Evolutionary conservation across 495 filamentous ascomycete species (phyloP), one percentile per base, ranked within the genome.

Genomic region (Bombardia bombarda): DNA sequence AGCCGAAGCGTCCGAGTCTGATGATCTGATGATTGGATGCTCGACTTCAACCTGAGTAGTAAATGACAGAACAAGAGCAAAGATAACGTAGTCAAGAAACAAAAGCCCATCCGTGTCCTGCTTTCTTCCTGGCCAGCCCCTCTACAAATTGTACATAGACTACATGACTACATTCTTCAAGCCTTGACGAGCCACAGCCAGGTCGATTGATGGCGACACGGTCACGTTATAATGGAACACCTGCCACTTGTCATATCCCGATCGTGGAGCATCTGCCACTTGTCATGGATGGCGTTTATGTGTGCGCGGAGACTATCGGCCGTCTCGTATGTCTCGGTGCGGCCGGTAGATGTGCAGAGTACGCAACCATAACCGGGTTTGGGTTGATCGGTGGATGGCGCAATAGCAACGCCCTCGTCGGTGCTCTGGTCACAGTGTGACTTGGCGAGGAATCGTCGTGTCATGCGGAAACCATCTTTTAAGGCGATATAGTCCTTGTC

Each of bases 261-360:
- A 33, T 67, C 63, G 23, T 67, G 61, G 25, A 65, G 53, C 40
- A 67, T 44, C 50, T 67, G 60, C 63, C 63, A 67, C 47, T 67
- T 67, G 26, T 52, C 56, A 41, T 67, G 62, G 4, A 50, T 50
- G 22, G 40, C 43, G 25, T 65, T 59, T 38, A 67, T 60, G 28
- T 67, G 61, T 14, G 49, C 44, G 19, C 47, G 53, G 32, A 65
- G 50, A 18, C 46, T 40, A 26, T 52, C 56, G 20, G 56, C 53
- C 13, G 40, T 59, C 16, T 45, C 48, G 31, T 58, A 67, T 2
- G 52, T 63, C 39, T 63, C 56, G 0, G 55, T 57, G 26, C 46
- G 55, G 8, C 62, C 63, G 10, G 47, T 65, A 2, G 56, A 62
- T 13, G 49, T 53, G 42, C 55, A 55, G 4, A 58, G 49, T 12